Evolutionary conservation across 306 rosid species (phyloP), one percentile per base, ranked within the genome.

Genomic region (Cicer yamashitae): DNA sequence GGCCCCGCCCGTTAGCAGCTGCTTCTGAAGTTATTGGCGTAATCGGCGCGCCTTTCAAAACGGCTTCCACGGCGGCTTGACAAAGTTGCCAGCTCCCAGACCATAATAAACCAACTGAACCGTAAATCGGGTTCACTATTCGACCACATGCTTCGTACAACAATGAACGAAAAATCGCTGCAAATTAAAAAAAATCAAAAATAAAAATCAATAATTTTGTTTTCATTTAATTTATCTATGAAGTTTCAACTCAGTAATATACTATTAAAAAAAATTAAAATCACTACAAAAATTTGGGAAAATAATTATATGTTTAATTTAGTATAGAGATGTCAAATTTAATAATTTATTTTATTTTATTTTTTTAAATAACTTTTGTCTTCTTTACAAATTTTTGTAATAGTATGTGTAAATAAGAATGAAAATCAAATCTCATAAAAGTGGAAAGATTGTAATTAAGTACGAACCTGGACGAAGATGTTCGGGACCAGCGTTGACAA

Each of bases 61-160:
- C 97, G 20, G 96, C 91, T 71, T 94, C 98, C 2, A 94, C 98
- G 3, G 97, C 98, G 40, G 89, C 86, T 47, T 94, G 98, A 66
- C 98, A 94, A 2, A 94, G 94, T 75, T 91, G 96, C 98, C 98
- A 94, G 67, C 94, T 90, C 12, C 98, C 97, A 1, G 97, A 91
- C 98, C 98, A 94, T 67, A 94, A 73, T 86, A 94, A 61, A n/a
- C 98, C 97, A 0, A 91, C 98, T 2, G 97, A 94, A 9, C 98
- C 98, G 64, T 91, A 94, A 75, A 94, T 94, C 71, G 97, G 98
- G 82, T 94, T 94, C 60, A 94, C 90, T 59, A 94, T 94, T 84
- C 98, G 69, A 6, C 98, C 97, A 48, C 98, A 94, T 44, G 97
- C 96, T 83, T 94, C 98, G 56, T 94, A 94, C 4, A 94, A 56